phyloP scores from a whole-genome alignment of 169 alveolate genomes.

The Eimeria zaria region DNA sequence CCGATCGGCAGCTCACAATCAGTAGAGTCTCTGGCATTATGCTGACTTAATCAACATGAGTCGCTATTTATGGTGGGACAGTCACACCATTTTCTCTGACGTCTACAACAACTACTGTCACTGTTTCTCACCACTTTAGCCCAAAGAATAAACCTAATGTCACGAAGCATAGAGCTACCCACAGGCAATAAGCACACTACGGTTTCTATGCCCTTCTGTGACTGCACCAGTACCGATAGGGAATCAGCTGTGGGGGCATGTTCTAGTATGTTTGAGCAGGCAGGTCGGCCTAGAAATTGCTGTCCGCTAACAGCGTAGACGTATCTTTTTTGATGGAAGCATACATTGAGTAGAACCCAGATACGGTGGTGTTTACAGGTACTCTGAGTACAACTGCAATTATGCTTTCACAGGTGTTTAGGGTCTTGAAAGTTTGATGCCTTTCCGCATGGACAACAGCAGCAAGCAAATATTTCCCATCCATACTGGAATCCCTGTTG shows the following conservation, averaged over 20 bases:
- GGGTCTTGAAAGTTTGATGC: neutral
- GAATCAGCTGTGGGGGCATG: neutral
- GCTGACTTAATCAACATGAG: neutral
- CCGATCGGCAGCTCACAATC: neutral
- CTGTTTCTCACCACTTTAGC: neutral
- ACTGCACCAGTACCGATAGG: neutral
- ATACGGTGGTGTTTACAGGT: neutral
- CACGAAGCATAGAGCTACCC: too few species aligned
- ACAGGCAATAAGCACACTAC: neutral
- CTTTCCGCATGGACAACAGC: neutral
- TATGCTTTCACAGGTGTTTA: neutral
- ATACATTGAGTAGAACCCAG: neutral
- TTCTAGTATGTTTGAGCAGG: neutral
- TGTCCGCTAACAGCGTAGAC: neutral
- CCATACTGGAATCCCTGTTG: neutral
- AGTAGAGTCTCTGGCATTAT: neutral
- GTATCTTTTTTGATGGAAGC: neutral
- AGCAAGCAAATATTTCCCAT: neutral
- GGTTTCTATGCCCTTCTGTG: neutral
- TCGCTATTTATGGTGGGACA: neutral
- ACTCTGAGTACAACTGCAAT: neutral
- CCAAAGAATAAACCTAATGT: neutral
- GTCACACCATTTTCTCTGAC: neutral
- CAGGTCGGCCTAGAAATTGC: neutral
- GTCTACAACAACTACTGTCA: neutral